These are phyloP conservation scores for Lotmaria passim DNA, from an alignment of 208 protist genomes.

Conservation along the genomic window DNA sequence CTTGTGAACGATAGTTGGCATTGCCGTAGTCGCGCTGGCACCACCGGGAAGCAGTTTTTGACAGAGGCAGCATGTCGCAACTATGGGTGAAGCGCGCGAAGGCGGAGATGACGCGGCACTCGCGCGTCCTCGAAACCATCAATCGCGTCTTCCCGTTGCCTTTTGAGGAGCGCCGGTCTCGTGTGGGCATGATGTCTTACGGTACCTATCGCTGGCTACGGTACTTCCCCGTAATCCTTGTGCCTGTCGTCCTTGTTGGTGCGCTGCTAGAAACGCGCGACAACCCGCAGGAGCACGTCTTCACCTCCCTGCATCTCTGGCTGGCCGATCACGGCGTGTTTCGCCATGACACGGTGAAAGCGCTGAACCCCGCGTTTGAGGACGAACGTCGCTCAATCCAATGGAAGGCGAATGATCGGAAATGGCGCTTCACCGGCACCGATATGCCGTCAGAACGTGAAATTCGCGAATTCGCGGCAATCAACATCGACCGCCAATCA, in stretches of 20 bases:
- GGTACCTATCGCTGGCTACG: slow-evolving; percentile 84
- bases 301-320: slow-evolving; percentile 87
- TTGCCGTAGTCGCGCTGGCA: too few species aligned
- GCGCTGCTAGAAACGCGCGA: slow-evolving; percentile 81
- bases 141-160: slow-evolving; percentile 87
- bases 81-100: slow-evolving; percentile 90
- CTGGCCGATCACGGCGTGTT: slow-evolving; percentile 89
- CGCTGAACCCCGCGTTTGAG: slow-evolving; percentile 87
- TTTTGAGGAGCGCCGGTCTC: slow-evolving; percentile 84
- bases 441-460: slow-evolving; percentile 85
- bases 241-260: slow-evolving; percentile 65
- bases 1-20: too few species aligned
- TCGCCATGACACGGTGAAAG: slow-evolving; percentile 87
- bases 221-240: slow-evolving; percentile 77
- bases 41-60: slow-evolving; percentile 1
- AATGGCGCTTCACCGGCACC: slow-evolving; percentile 84
- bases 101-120: slow-evolving; percentile 85
- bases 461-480: slow-evolving; percentile 84
- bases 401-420: slow-evolving; percentile 88
- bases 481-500: slow-evolving; percentile 76
- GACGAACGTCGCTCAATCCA: slow-evolving; percentile 81
- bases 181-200: slow-evolving; percentile 88
- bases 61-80: slow-evolving; percentile 65
- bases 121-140: slow-evolving; percentile 79
- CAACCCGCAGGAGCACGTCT: slow-evolving; percentile 87